phyloP scores from a whole-genome alignment of 2,329 filamentous ascomycete species.

The Karstenula rhodostoma region DNA sequence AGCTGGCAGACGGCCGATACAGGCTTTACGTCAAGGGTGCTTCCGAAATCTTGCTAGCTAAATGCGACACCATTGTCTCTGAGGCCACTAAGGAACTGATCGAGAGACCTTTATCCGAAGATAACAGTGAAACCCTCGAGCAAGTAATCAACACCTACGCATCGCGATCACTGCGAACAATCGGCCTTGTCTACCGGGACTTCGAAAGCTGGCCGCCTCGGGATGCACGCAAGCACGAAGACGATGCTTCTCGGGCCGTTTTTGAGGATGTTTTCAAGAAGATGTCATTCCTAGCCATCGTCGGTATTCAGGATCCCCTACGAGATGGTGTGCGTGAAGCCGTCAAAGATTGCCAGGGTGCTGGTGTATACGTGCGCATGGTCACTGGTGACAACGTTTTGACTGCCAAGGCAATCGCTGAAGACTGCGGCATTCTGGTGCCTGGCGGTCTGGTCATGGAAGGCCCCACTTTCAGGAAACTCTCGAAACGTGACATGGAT shows the following conservation, averaged over 20 bases:
- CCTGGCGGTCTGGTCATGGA: constrained; percentile 78
- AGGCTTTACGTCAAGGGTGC: constrained; percentile 64
- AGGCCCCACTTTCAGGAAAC: constrained; percentile 78
- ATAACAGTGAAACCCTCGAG: constrained; percentile 67
- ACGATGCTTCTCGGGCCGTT: constrained; percentile 68
- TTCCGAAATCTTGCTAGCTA: constrained; percentile 59
- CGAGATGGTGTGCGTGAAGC: constrained; percentile 78
- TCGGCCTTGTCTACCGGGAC: constrained; percentile 83
- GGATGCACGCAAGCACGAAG: constrained; percentile 65
- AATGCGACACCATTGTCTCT: constrained; percentile 62
- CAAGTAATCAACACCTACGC: constrained; percentile 80
- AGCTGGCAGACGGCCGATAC: constrained; percentile 63
- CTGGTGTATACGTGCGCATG: constrained; percentile 83
- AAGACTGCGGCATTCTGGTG: constrained; percentile 78
- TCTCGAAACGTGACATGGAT: constrained; percentile 67
- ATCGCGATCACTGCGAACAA: constrained; percentile 80
- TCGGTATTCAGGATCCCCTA: constrained; percentile 83
- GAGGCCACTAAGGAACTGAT: constrained; percentile 67
- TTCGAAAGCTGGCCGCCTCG: constrained; percentile 84
- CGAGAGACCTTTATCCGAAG: constrained; percentile 61
- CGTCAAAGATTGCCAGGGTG: constrained; percentile 75
- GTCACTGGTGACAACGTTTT: constrained; percentile 84
- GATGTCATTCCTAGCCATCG: constrained; percentile 77
- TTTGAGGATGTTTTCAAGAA: constrained; percentile 74
- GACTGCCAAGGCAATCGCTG: constrained; percentile 80